Conservation (phyloP, 2,329 filamentous ascomycete genomes). For the Beauveria asiatica region DNA sequence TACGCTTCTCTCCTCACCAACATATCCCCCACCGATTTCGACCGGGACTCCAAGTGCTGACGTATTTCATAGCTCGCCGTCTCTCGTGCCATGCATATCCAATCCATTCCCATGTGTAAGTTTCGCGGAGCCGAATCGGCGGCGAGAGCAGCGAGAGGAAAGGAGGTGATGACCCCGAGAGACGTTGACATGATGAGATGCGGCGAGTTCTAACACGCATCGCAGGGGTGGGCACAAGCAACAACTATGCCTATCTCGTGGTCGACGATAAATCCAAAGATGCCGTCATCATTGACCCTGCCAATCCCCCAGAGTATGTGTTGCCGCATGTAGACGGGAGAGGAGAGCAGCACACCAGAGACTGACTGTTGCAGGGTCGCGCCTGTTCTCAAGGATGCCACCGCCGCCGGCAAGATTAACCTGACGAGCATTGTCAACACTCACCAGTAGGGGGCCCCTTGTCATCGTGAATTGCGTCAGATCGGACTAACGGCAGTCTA, state of each 20-base stretch:
- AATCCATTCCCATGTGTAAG: conserved; percentile 84
- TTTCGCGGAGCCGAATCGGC: conserved; percentile 14
- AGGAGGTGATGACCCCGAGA: conserved; percentile 12
- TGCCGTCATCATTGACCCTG: conserved; percentile 71
- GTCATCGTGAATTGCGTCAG: conserved; percentile 8
- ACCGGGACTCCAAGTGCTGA: background rate
- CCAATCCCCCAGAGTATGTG: conserved; percentile 65
- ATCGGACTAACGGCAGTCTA: conserved; percentile 27
- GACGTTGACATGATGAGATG: background rate
- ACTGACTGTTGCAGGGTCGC: conserved; percentile 37
- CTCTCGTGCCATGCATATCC: conserved; percentile 62
- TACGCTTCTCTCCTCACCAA: background rate
- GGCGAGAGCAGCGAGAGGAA: background rate
- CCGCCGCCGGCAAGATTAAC: conserved; percentile 64
- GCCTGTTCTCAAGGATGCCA: conserved; percentile 63
- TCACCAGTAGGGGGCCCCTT: conserved; percentile 63
- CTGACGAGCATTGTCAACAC: conserved; percentile 90
- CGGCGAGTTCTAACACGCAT: background rate
- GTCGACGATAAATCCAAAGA: conserved; percentile 71
- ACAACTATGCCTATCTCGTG: conserved; percentile 83
- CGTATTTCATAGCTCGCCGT: conserved; percentile 13
- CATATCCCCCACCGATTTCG: background rate
- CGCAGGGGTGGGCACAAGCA: conserved; percentile 63
- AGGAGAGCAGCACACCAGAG: background rate
- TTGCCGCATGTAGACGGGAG: background rate